A percentile compares a stretch with the other conserved stretches of the same genome.
phyloP scores from a whole-genome alignment of 169 alveolate species.

The Cryptosporidium meleagridis region DNA sequence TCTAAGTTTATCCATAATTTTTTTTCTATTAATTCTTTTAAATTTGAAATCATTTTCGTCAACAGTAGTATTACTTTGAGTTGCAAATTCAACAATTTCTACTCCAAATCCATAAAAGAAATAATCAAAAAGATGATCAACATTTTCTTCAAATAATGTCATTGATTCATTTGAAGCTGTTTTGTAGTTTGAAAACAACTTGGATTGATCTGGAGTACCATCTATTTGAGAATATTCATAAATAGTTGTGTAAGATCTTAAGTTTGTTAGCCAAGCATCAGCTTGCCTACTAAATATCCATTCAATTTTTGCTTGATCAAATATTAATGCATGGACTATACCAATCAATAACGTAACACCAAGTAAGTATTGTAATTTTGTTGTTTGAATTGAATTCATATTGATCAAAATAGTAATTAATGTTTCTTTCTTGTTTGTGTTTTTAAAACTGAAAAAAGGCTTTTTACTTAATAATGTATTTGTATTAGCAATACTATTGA shows the following conservation, averaged over 20 bases:
- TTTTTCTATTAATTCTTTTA: conserved; percentile 42
- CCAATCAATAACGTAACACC: neutral
- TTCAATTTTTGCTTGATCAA: conserved; percentile 52
- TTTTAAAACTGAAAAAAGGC: neutral
- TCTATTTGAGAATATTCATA: conserved; percentile 21
- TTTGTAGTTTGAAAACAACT: conserved; percentile 42
- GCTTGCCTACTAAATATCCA: conserved; percentile 75
- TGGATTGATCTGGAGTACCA: conserved; percentile 3
- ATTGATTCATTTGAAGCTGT: conserved; percentile 51
- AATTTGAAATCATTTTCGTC: conserved; percentile 31
- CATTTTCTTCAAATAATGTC: conserved; percentile 1
- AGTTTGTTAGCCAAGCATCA: conserved; percentile 44
- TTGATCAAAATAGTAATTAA: neutral
- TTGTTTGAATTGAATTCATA: neutral
- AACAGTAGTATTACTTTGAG: conserved; percentile 11
- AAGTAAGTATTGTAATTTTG: neutral
- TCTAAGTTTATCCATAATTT: conserved; percentile 41
- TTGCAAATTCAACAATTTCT: conserved; percentile 26
- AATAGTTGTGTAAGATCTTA: conserved; percentile 61
- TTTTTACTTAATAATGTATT: neutral
- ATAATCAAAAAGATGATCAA: conserved; percentile 40
- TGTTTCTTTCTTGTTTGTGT: neutral
- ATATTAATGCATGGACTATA: conserved; percentile 32
- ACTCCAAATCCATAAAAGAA: conserved; percentile 67
- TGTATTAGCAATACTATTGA: neutral